phyloP scores from a whole-genome alignment of 371 early-diverging fungal genomes.

The Mortierella sp. region DNA sequence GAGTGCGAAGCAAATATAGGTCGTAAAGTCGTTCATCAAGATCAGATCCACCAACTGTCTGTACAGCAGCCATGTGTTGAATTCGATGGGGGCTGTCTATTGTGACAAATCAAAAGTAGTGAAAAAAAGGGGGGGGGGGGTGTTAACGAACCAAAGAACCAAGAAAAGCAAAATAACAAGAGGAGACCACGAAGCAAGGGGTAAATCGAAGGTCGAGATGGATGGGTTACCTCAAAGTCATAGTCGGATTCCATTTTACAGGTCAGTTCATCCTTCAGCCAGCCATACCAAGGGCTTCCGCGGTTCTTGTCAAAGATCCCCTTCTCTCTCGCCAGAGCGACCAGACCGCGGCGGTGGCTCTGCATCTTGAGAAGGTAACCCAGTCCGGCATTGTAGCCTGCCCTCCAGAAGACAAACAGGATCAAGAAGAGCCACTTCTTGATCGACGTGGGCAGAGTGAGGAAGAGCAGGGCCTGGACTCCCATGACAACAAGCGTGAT shows the following conservation, averaged over 20 bases:
- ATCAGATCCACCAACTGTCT: constrained; percentile 95
- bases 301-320: constrained; percentile 73
- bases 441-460: constrained; percentile 66
- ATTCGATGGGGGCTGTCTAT: constrained; percentile 87
- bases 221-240: constrained; percentile 74
- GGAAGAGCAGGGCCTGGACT: constrained; percentile 73
- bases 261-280: constrained; percentile 80
- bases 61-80: constrained; percentile 96
- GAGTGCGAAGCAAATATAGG: constrained; percentile 89
- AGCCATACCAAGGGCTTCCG: constrained; percentile 62
- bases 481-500: constrained; percentile 78
- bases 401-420: constrained; percentile 89
- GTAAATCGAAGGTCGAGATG: neutral
- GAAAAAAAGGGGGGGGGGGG: neutral
- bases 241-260: constrained; percentile 92
- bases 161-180: neutral
- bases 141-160: neutral
- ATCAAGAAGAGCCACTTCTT: constrained; percentile 73
- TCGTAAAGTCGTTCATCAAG: constrained; percentile 91
- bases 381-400: constrained; percentile 89
- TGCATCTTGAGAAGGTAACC: constrained; percentile 88
- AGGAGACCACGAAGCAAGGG: neutral
- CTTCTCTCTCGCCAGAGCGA: constrained; percentile 72
- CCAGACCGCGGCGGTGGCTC: constrained; percentile 80
- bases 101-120: neutral